Evolutionary conservation across 1,139 yeast species (phyloP), one percentile per base, ranked within the genome.

Genomic region (Candida albicans): DNA sequence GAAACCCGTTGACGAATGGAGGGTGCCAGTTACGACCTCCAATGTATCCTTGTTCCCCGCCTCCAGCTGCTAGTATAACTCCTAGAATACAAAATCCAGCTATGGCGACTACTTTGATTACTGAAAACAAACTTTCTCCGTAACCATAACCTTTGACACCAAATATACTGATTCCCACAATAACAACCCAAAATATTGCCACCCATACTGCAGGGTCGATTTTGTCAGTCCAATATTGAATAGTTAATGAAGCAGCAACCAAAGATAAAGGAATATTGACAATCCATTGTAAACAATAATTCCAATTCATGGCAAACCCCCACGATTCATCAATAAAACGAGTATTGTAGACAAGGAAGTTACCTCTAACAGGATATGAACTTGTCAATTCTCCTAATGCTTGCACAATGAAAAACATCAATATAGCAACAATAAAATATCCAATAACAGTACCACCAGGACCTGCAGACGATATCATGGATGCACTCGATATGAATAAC

Each of bases 401-500:
- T 55, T 69, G 74, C 55, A 69, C 66, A 29, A 73, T 68, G 34
- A 56, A 58, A 44, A 59, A 64, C 11, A 64, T 62, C 6, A 62
- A 57, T 26, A 61, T 43, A 1, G 65, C 66, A 10, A 61, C 60
- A 8, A 64, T 44, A 1, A 52, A 39, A 60, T 65, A 84, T 8
- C 84, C 85, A 41, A 81, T 71, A 12, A 84, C 57, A 41, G 82
- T 68, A 44, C 84, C 84, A 3, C 82, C 87, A 2, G 90, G 87
- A 13, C 91, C 91, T 35, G 86, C 84, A 31, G 67, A 63, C 27
- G 68, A 58, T 39, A 84, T 61, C 22, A 73, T 72, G 12, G 59
- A 52, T 22, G 67, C 68, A 47, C 62, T 57, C 12, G 65, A 65
- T 18, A 65, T 61, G 35, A 64, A 62, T 36, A 72, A 63, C 18